Percentiles rank a stretch among this genome's conserved stretches.
These are phyloP conservation scores for Claviceps capensis DNA, from an alignment of 2,329 filamentous ascomycete species.

Conservation along the genomic window DNA sequence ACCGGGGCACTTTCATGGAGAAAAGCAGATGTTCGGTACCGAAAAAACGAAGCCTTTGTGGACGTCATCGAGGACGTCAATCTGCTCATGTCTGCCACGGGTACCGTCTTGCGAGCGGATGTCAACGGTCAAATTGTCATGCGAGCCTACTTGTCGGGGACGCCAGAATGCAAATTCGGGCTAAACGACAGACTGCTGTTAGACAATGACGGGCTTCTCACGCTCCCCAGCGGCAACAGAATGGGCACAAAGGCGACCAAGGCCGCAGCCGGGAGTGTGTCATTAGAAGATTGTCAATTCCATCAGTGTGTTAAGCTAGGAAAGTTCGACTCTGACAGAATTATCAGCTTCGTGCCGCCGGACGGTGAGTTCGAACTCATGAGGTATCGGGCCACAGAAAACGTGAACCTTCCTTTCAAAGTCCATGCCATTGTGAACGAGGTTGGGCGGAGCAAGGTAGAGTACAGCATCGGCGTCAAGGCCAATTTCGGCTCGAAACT, in stretches of 20 bases:
- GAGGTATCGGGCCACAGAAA: constrained; percentile 95
- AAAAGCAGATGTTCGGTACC: constrained; percentile 93
- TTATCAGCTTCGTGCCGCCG: constrained; percentile 92
- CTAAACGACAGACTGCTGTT: constrained; percentile 89
- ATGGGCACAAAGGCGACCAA: constrained; percentile 82
- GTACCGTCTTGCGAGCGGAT: constrained; percentile 85
- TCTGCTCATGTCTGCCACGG: constrained; percentile 95
- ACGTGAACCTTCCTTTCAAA: constrained; percentile 97
- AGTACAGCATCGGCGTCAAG: constrained; percentile 95
- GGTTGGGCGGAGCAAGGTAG: constrained; percentile 90
- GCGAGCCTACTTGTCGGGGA: constrained; percentile 93
- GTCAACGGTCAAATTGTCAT: constrained; percentile 97
- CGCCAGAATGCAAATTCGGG: constrained; percentile 97
- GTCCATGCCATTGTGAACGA: constrained; percentile 98
- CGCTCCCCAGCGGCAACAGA: constrained; percentile 59
- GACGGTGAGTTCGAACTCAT: constrained; percentile 98
- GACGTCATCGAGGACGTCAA: constrained; percentile 99
- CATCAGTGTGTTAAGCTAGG: constrained; percentile 97
- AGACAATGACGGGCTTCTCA: constrained; percentile 57
- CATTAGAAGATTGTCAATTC: constrained; percentile 95
- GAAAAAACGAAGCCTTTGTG: constrained; percentile 98
- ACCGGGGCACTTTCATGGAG: constrained; percentile 95
- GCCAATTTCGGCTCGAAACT: constrained; percentile 94
- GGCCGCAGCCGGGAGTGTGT: constrained; percentile 88
- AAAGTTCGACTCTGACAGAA: constrained; percentile 91